A percentile compares a stretch with the other conserved stretches of the same genome.
Evolutionary conservation across 768 basidiomycete genomes (phyloP).

Genomic region (Dentipellis fragilis): DNA sequence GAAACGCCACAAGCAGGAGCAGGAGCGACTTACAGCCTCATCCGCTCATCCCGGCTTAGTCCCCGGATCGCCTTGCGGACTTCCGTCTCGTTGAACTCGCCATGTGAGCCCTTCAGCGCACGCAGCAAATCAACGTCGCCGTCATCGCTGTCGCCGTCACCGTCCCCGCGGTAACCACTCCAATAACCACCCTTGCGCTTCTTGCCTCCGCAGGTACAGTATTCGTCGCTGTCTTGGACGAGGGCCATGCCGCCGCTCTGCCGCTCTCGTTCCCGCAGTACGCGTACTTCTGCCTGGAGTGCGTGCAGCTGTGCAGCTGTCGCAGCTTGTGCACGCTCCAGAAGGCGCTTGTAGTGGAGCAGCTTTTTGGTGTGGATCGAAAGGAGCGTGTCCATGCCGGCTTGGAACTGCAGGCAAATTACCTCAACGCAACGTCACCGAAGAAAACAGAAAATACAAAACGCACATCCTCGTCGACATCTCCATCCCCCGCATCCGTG

Average conservation of each 20-base stretch:
- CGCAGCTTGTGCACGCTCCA: constrained; percentile 72
- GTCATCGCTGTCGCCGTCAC: constrained; percentile 32
- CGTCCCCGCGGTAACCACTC: constrained; percentile 53
- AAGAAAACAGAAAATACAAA: neutral
- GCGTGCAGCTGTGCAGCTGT: constrained; percentile 79
- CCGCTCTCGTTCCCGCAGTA: constrained; percentile 41
- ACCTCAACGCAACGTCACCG: neutral
- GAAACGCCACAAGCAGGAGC: constrained; percentile 8
- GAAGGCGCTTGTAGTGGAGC: constrained; percentile 64
- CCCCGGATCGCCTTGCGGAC: constrained; percentile 55
- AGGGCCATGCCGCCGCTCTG: constrained; percentile 14
- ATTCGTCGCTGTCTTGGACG: constrained; percentile 18
- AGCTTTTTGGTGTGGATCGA: constrained; percentile 44
- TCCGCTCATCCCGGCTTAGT: constrained; percentile 56
- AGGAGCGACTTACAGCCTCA: constrained; percentile 51
- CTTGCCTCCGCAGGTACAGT: constrained; percentile 49
- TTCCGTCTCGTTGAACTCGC: constrained; percentile 62
- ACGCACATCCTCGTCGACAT: constrained; percentile 62
- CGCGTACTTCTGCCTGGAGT: constrained; percentile 68
- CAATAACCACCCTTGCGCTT: constrained; percentile 54
- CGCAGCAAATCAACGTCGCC: constrained; percentile 39
- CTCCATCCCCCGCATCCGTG: constrained; percentile 45
- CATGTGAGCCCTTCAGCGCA: constrained; percentile 36
- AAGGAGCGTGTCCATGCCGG: constrained; percentile 29
- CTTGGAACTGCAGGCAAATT: constrained; percentile 28